Evolutionary conservation across 768 basidiomycete species (phyloP).

Genomic region (Amanita phalloides): DNA sequence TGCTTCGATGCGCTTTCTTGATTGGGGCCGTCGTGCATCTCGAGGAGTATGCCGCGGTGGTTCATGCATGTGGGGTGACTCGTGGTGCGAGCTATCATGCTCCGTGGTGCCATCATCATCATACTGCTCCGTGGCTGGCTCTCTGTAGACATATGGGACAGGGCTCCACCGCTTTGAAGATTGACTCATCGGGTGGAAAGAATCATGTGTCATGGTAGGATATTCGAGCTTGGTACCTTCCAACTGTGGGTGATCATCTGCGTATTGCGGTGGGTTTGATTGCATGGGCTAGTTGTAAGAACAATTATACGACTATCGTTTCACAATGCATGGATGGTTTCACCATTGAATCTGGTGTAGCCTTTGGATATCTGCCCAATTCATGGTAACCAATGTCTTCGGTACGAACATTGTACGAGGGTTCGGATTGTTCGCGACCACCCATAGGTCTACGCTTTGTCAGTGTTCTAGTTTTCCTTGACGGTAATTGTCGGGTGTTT

Average conservation of each 20-base stretch:
- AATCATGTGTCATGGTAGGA: constrained; percentile 1
- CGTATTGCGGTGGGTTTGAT: not conserved
- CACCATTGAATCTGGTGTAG: not conserved
- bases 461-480: not conserved
- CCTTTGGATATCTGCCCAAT: constrained; percentile 1
- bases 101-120: not conserved
- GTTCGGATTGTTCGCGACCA: not conserved
- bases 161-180: constrained; percentile 19
- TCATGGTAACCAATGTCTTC: constrained; percentile 3
- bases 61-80: not conserved
- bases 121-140: constrained; percentile 11
- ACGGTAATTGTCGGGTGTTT: not conserved
- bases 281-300: not conserved
- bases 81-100: not conserved
- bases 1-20: not conserved
- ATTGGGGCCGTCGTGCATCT: not conserved
- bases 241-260: not conserved
- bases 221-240: not conserved
- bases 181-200: constrained; percentile 5
- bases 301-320: not conserved
- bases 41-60: not conserved
- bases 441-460: not conserved
- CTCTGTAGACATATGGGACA: constrained; percentile 24
- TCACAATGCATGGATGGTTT: not conserved
- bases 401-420: not conserved